phyloP scores from a whole-genome alignment of 139 green algal species.

The Helicosporidium sp. region DNA sequence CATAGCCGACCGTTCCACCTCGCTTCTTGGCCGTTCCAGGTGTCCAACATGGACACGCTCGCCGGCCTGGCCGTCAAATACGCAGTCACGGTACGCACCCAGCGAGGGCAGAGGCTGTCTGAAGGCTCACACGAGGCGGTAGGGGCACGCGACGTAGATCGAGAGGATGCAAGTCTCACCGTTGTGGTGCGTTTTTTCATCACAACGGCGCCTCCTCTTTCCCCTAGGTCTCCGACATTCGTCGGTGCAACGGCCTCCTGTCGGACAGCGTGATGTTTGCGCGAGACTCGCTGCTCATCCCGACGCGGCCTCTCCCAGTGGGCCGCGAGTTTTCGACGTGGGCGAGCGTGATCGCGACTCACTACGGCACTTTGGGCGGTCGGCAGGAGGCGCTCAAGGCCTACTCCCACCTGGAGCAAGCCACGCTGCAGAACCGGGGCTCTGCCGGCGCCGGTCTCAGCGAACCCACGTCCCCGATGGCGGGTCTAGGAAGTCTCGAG shows the following conservation, averaged over 20 bases:
- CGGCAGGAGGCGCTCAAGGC: too few species aligned
- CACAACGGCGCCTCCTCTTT: neutral
- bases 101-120: too few species aligned
- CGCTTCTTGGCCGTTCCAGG: constrained; percentile 17
- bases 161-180: too few species aligned
- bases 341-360: constrained; percentile 40
- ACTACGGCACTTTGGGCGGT: constrained; percentile 24
- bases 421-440: too few species aligned
- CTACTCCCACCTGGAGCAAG: too few species aligned
- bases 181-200: too few species aligned
- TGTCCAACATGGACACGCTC: constrained; percentile 61
- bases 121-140: too few species aligned
- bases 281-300: constrained; percentile 49
- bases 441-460: too few species aligned
- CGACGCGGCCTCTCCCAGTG: constrained; percentile 34
- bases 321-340: constrained; percentile 37
- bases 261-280: constrained; percentile 62
- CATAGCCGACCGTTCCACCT: neutral
- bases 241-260: constrained; percentile 56
- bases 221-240: constrained; percentile 63
- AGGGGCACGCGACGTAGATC: too few species aligned
- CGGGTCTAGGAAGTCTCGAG: too few species aligned
- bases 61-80: constrained; percentile 65
- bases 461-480: too few species aligned
- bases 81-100: constrained; percentile 40